Evolutionary conservation across 345 rosid genomes (phyloP).

Genomic region (Crucihimalaya himalaica): DNA sequence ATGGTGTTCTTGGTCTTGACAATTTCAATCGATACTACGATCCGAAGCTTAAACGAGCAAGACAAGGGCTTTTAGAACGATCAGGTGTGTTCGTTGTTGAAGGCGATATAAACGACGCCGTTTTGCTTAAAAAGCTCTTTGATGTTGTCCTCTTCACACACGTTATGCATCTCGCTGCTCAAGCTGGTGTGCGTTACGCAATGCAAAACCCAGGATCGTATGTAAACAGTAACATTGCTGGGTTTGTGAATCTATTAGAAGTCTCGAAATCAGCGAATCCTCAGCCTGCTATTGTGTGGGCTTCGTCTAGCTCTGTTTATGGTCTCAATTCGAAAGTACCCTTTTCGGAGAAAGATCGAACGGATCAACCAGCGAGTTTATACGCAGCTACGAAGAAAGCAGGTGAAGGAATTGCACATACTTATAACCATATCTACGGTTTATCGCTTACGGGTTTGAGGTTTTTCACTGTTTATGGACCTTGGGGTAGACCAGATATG

Average conservation of each 20-base stretch:
- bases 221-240: conserved; percentile 64
- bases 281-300: conserved; percentile 73
- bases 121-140: conserved; percentile 53
- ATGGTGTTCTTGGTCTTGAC: conserved; percentile 74
- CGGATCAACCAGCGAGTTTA: conserved; percentile 63
- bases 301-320: conserved; percentile 73
- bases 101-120: conserved; percentile 62
- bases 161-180: conserved; percentile 69
- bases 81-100: conserved; percentile 62
- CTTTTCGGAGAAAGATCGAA: conserved; percentile 65
- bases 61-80: conserved; percentile 50
- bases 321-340: conserved; percentile 67
- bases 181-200: conserved; percentile 71
- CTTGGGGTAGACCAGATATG: conserved; percentile 80
- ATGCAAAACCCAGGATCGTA: conserved; percentile 69
- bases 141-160: conserved; percentile 58
- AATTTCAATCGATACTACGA: conserved; percentile 74
- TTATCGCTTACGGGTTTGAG: conserved; percentile 63
- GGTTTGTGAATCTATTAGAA: conserved; percentile 62
- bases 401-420: conserved; percentile 67
- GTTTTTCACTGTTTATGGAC: conserved; percentile 75
- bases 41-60: conserved; percentile 55
- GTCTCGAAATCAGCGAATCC: conserved; percentile 57
- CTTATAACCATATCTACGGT: conserved; percentile 72
- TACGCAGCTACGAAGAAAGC: conserved; percentile 77